A percentile compares a stretch with the other conserved stretches of the same genome.
Evolutionary conservation across 148 eudicot genomes (phyloP).

Genomic region (Vaccinium corymbosum): DNA sequence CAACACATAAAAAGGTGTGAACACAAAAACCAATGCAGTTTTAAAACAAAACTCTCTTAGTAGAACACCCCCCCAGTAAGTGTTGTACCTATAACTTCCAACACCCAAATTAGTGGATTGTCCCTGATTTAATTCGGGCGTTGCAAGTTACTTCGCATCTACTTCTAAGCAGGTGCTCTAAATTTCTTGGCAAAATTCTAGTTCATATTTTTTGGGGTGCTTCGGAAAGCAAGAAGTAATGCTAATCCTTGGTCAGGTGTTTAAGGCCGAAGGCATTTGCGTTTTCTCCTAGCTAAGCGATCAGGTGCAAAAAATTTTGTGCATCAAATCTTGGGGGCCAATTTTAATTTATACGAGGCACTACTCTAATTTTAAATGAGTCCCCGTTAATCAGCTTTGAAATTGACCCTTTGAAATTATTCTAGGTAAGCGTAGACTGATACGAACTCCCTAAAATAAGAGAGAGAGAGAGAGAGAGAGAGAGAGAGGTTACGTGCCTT

Average conservation of each 20-base stretch:
- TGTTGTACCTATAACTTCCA: too few relatives aligned
- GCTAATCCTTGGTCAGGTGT: neutral
- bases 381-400: neutral
- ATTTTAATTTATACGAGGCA: neutral
- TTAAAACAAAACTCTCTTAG: too few relatives aligned
- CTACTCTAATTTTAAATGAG: neutral
- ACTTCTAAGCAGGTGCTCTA: neutral
- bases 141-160: neutral
- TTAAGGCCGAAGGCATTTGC: neutral
- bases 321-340: neutral
- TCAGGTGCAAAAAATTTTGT: neutral
- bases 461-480: too few relatives aligned
- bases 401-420: too few relatives aligned
- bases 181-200: too few relatives aligned
- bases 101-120: too few relatives aligned
- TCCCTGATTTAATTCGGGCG: neutral
- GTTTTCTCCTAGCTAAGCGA: neutral
- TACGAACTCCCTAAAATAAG: too few relatives aligned
- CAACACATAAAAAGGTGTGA: too few relatives aligned
- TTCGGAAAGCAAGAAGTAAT: neutral
- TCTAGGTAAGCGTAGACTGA: too few relatives aligned
- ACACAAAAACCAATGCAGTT: too few relatives aligned
- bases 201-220: neutral
- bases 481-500: neutral
- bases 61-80: too few relatives aligned